Conservation (phyloP, 768 basidiomycete genomes). For the Mycena vitilis region DNA sequence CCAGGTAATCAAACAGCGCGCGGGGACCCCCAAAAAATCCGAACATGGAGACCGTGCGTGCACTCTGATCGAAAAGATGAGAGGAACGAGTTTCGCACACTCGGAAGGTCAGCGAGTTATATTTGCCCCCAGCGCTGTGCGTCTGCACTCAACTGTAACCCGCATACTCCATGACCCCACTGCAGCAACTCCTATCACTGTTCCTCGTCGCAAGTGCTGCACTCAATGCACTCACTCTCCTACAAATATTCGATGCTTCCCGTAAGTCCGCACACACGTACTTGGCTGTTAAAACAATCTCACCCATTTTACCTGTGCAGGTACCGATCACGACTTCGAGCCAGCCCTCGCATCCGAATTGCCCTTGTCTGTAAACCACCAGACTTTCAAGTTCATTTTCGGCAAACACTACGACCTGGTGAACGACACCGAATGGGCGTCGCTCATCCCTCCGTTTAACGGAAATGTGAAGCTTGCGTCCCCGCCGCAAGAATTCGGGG, state of each 20-base stretch:
- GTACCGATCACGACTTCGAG: not conserved
- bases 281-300: too few species aligned
- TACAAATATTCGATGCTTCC: not conserved
- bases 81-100: too few species aligned
- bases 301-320: not conserved
- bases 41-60: too few species aligned
- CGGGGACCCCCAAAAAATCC: too few species aligned
- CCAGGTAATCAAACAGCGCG: too few species aligned
- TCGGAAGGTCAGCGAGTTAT: too few species aligned
- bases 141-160: too few species aligned
- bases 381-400: constrained; percentile 63
- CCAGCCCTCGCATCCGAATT: constrained; percentile 19
- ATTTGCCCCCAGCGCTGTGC: too few species aligned
- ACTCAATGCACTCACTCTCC: not conserved
- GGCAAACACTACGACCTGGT: constrained; percentile 98
- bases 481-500: constrained; percentile 75
- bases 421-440: constrained; percentile 89
- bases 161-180: not conserved
- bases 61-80: too few species aligned
- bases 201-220: not conserved
- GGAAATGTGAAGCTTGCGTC: constrained; percentile 87
- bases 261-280: not conserved
- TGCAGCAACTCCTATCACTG: not conserved
- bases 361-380: constrained; percentile 8
- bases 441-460: constrained; percentile 98